Evolutionary conservation across 495 filamentous ascomycete genomes (phyloP), one percentile per base, ranked within the genome.

Genomic region (Penicillium goetzii): DNA sequence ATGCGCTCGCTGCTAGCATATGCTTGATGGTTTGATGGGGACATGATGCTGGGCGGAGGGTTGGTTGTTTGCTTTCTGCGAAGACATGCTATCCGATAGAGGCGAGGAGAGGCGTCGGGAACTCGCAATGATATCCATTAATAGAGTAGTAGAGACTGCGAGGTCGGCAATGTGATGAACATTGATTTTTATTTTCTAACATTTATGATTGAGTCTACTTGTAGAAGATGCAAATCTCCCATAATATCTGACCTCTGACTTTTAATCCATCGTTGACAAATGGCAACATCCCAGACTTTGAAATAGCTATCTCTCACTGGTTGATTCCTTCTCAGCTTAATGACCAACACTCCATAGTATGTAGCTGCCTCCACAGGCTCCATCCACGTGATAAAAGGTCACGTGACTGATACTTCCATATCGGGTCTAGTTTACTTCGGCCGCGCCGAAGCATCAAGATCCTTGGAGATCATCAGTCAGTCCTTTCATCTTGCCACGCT

Each of bases 391-490:
- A 57, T 23, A 11, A 0, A 1, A 0, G 17, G 17, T 51, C 58
- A 56, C 54, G 55, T 66, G 54, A 41, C 7, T 38, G 0, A 3
- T 9, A 1, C 23, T 43, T 38, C 34, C 17, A 64, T 23, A 21
- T 63, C 32, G 58, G 56, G 67, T 36, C 64, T 72, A 72, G 69
- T 49, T 61, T 30, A 30, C 49, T 40, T 41, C 38, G 43, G 36
- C 55, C 58, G 63, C 66, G 62, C 61, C 54, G 61, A 65, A 70
- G 69, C 67, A 72, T 70, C 67, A 63, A 68, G 60, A 69, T 60
- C 63, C 63, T 68, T 56, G 65, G 61, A 68, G 65, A 72, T 71
- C 63, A 23, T 34, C 11, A 55, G 61, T 21, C 11, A 55, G 61
- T 66, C 60, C 65, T 63, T 70, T 72, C 70, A 69, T 65, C 70